These are phyloP conservation scores for Delitschia confertaspora DNA, from an alignment of 495 filamentous ascomycete species.

Conservation along the genomic window DNA sequence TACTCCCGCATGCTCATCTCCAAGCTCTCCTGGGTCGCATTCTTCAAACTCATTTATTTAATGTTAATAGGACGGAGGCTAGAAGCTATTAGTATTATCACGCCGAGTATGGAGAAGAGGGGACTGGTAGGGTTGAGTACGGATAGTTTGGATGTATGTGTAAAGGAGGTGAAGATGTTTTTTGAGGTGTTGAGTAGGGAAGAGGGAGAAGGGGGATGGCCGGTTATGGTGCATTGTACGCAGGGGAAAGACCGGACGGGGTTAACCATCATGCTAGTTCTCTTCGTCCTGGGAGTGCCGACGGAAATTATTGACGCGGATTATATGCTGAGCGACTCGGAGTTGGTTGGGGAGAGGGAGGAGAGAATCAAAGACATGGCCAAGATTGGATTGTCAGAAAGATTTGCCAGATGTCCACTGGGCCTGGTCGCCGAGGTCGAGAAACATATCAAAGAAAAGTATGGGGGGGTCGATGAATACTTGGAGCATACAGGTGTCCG, in stretches of 20 bases:
- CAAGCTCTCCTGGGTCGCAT: constrained; percentile 58
- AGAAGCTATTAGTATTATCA: constrained; percentile 58
- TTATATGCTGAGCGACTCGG: constrained; percentile 53
- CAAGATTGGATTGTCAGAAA: constrained; percentile 56
- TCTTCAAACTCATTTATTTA: constrained; percentile 49
- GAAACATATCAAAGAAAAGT: constrained; percentile 44
- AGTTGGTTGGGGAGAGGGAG: constrained; percentile 52
- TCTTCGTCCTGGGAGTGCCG: constrained; percentile 52
- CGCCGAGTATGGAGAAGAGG: constrained; percentile 53
- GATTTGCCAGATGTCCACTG: constrained; percentile 55
- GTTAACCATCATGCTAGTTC: constrained; percentile 53
- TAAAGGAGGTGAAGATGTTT: constrained; percentile 51
- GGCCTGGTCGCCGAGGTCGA: constrained; percentile 46
- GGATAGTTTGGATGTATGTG: constrained; percentile 56
- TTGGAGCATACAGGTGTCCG: constrained; percentile 50
- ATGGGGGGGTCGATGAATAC: constrained; percentile 57
- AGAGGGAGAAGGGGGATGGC: constrained; percentile 43
- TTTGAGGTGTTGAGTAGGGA: constrained; percentile 48
- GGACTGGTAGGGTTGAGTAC: constrained; percentile 59
- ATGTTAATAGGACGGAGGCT: constrained; percentile 57
- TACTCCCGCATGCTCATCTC: constrained; percentile 62
- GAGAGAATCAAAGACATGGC: constrained; percentile 58
- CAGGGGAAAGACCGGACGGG: constrained; percentile 86
- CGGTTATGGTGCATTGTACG: constrained; percentile 68
- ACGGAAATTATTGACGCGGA: constrained; percentile 52